A percentile compares a stretch with the other conserved stretches of the same genome.
Conservation (phyloP, 2,329 filamentous ascomycete species). For the Colletotrichum orchidophilum region DNA sequence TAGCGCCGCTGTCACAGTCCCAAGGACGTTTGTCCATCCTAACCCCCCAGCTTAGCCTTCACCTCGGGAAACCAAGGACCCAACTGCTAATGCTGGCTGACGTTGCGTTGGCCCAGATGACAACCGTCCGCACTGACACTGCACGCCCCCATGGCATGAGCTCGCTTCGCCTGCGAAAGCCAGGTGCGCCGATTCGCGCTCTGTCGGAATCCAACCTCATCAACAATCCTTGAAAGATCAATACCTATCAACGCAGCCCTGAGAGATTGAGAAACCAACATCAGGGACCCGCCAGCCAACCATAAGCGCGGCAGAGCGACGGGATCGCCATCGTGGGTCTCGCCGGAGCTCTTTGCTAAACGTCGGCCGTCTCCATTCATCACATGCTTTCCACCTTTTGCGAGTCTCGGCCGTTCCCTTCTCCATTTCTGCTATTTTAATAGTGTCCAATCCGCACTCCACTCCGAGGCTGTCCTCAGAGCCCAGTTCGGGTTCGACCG, state of each 20-base stretch:
- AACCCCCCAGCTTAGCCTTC: background rate
- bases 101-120: constrained; percentile 3
- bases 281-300: background rate
- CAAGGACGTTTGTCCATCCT: background rate
- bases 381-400: constrained; percentile 20
- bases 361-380: constrained; percentile 24
- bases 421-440: constrained; percentile 14
- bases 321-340: constrained; percentile 22
- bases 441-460: background rate
- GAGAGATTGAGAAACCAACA: constrained; percentile 4
- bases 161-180: constrained; percentile 8
- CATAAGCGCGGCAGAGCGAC: constrained; percentile 16
- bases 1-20: background rate
- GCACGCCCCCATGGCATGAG: constrained; percentile 6
- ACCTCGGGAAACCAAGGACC: background rate
- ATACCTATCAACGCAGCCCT: constrained; percentile 1
- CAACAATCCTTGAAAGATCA: background rate
- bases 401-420: constrained; percentile 2
- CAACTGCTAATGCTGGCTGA: constrained; percentile 14
- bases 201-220: constrained; percentile 17
- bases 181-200: constrained; percentile 1
- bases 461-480: background rate
- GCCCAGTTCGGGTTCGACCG: constrained; percentile 19
- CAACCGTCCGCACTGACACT: background rate
- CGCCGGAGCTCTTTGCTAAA: background rate